Base-by-base conservation (phyloP, 768 basidiomycete species). In the Phaeolepiota aurea region DNA sequence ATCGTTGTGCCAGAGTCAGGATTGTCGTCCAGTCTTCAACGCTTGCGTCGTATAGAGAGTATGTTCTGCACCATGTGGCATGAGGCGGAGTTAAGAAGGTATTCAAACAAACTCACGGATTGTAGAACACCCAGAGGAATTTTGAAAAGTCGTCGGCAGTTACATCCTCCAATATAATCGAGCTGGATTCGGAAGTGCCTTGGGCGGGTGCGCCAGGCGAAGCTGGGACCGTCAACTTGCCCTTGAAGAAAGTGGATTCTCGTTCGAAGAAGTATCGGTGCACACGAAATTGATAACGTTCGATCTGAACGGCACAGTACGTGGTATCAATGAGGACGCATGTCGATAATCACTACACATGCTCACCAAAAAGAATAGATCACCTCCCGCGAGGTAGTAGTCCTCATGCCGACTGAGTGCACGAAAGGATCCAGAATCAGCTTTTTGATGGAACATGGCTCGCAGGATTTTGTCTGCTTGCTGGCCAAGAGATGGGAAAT, bases 191-290 rank as follows among this genome's bases (percentile, higher is more conserved):
- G 0, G 50, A 54, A 1, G 63, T 59, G 2, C 74, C 76, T 19
- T 54, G 53, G 1, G 43, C 54, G 0, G 46, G 50, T 5, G 58
- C 44, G 4, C 62, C 62, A 15, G 64, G 54, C 4, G 56, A 49
- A 3, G 56, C 50, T 4, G 67, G 57, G 13, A 41, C n/a, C 5
- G 33, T 44, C 22, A 76, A 41, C 37, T 65, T 58, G 0, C 56
- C 53, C 5, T 53, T 54, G 53, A 82, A 80, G 21, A 59, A 66
- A 0, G 55, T 37, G 0, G 79, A 82, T 38, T 85, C 79, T 0
- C 81, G 62, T 14, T 68, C 65, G 28, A 85, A 79, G 37, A 82
- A 81, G 32, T 72, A 77, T 1, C 72, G 65, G 43, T 82, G 80
- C 0, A 85, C 66, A 1, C 71, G 61, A 45, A 79, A 84, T 0